Percentiles rank a stretch among this genome's conserved stretches.
Evolutionary conservation across 768 basidiomycete genomes (phyloP).

Genomic region (Mycena capillaripes): DNA sequence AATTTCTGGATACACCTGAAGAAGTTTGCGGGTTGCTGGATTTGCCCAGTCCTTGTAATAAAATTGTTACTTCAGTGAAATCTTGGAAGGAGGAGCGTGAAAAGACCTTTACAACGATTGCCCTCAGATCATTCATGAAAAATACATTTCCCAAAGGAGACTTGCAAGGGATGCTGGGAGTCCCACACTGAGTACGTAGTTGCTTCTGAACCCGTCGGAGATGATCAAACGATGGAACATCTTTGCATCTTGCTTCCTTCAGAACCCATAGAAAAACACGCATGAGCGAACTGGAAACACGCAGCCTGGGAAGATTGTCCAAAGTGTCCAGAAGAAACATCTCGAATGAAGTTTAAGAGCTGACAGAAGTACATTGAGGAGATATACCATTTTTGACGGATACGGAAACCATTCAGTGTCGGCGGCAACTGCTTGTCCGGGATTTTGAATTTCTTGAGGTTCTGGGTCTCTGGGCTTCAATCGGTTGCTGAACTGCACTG

Average conservation of each 20-base stretch:
- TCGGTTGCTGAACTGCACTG: too few relatives aligned
- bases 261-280: conserved; percentile 26
- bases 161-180: background rate
- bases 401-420: background rate
- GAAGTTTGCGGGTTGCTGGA: conserved; percentile 40
- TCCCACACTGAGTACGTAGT: background rate
- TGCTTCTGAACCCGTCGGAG: background rate
- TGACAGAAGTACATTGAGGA: background rate
- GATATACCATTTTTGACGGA: background rate
- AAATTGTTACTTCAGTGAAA: background rate
- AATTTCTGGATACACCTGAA: conserved; percentile 47
- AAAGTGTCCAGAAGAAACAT: conserved; percentile 28
- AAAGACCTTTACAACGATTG: background rate
- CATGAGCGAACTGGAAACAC: conserved; percentile 26
- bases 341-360: background rate
- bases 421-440: background rate
- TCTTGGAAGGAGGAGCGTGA: too few relatives aligned
- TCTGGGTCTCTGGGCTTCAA: background rate
- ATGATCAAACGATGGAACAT: background rate
- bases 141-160: too few relatives aligned
- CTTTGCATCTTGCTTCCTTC: conserved; percentile 6
- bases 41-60: conserved; percentile 49
- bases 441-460: background rate
- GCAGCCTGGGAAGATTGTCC: conserved; percentile 24
- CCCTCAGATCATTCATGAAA: background rate